phyloP scores from a whole-genome alignment of 2,329 filamentous ascomycete species.

The Penicillium brasilianum region DNA sequence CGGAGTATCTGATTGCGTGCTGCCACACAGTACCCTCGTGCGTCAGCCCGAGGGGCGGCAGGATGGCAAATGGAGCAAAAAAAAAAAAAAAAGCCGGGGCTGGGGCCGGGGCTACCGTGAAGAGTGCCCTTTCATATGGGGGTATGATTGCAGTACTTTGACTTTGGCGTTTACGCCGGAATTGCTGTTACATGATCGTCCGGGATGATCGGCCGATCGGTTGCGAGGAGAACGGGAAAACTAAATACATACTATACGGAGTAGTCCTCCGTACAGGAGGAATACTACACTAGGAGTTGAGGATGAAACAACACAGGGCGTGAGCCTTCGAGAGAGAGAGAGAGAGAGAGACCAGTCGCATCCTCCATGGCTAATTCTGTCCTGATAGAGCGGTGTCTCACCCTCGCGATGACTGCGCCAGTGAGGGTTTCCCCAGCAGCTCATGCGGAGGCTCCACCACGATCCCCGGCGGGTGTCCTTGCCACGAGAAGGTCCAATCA shows the following conservation, averaged over 20 bases:
- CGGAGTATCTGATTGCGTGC: no score
- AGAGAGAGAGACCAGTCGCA: no score
- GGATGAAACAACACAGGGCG: not conserved
- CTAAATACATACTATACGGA: no score
- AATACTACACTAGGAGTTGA: not conserved
- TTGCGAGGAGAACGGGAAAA: not conserved
- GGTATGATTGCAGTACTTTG: not conserved
- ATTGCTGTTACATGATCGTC: conserved; percentile 23
- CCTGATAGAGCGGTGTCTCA: conserved; percentile 17
- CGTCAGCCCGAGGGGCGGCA: not conserved
- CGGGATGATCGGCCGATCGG: conserved; percentile 20
- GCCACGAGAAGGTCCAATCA: conserved; percentile 11
- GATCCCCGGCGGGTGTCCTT: conserved; percentile 12
- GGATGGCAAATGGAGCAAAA: no score
- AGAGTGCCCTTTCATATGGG: not conserved
- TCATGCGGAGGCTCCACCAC: conserved; percentile 21
- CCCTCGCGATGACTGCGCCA: conserved; percentile 8
- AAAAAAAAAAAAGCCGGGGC: not conserved
- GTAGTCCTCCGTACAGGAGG: no score
- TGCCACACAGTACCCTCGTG: not conserved
- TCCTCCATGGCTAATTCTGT: no score
- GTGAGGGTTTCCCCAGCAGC: conserved; percentile 22
- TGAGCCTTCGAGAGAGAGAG: no score
- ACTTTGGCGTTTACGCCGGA: not conserved
- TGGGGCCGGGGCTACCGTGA: not conserved